phyloP scores from a whole-genome alignment of 2,329 filamentous ascomycete species.

The Aureobasidium sp. region DNA sequence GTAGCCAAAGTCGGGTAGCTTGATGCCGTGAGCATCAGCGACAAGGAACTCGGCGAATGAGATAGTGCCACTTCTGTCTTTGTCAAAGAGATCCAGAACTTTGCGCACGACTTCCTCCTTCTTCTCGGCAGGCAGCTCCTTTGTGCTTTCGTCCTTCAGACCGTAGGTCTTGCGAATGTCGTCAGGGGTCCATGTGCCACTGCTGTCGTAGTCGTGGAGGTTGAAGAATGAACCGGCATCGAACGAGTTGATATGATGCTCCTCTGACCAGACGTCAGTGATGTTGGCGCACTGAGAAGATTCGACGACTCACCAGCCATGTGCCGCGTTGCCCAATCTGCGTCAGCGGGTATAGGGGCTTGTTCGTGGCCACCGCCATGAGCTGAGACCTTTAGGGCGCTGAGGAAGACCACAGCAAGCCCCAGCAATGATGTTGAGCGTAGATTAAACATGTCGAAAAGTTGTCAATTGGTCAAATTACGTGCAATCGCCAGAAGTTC shows the following conservation, averaged over 20 bases:
- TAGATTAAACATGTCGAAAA: background rate
- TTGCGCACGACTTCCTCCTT: conserved; percentile 56
- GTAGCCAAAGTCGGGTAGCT: conserved; percentile 75
- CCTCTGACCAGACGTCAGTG: conserved; percentile 48
- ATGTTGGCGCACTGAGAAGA: too few species aligned
- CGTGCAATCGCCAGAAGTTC: background rate
- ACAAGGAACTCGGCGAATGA: conserved; percentile 63
- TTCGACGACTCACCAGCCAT: conserved; percentile 33
- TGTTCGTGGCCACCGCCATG: conserved; percentile 34
- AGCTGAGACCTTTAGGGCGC: conserved; percentile 15
- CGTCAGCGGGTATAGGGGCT: conserved; percentile 31
- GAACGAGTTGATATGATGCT: conserved; percentile 82
- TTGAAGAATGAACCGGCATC: conserved; percentile 83
- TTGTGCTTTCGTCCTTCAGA: conserved; percentile 58
- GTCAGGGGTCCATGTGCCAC: conserved; percentile 66
- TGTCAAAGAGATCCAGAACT: conserved; percentile 65
- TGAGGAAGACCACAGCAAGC: background rate
- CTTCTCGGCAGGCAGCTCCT: conserved; percentile 51
- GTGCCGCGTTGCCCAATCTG: conserved; percentile 42
- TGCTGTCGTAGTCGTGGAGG: conserved; percentile 87
- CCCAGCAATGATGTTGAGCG: background rate
- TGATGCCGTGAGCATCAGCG: conserved; percentile 49
- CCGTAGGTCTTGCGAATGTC: conserved; percentile 89
- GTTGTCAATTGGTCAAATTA: background rate
- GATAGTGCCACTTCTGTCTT: conserved; percentile 57